phyloP scores from a whole-genome alignment of 257 asterid species.

The Ilex aquifolium region DNA sequence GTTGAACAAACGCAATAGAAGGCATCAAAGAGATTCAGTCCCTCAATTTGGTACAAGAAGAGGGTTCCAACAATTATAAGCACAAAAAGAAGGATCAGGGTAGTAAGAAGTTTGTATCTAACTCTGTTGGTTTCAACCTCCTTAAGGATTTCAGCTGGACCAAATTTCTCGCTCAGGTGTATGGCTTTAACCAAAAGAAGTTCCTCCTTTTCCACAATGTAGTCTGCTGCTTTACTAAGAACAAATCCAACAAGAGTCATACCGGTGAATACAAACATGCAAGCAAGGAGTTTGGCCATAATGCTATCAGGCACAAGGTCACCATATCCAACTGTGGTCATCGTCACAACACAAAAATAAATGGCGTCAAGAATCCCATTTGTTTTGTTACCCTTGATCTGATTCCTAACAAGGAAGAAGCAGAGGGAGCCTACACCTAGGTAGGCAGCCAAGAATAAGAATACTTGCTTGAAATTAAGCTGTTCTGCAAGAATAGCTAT shows the following conservation, averaged over 20 bases:
- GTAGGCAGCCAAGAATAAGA: constrained; percentile 43
- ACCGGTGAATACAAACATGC: constrained; percentile 81
- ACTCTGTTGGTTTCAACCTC: constrained; percentile 59
- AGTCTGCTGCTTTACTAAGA: constrained; percentile 81
- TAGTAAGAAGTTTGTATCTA: constrained; percentile 44
- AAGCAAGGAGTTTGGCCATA: constrained; percentile 68
- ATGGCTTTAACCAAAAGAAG: constrained; percentile 52
- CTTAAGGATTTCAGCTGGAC: constrained; percentile 37
- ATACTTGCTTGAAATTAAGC: constrained; percentile 35
- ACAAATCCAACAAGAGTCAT: constrained; percentile 63
- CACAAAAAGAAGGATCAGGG: constrained; percentile 31
- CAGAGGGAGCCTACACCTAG: constrained; percentile 50
- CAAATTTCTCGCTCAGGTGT: constrained; percentile 34
- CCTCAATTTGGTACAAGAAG: constrained; percentile 52
- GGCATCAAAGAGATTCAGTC: constrained; percentile 55
- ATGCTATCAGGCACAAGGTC: constrained; percentile 72
- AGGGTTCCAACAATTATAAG: constrained; percentile 49
- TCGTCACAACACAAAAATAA: constrained; percentile 88
- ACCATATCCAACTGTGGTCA: constrained; percentile 97
- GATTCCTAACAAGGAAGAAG: constrained; percentile 53
- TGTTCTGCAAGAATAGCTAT: constrained; percentile 19
- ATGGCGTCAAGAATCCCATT: constrained; percentile 68
- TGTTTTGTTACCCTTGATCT: constrained; percentile 57
- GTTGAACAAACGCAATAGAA: constrained; percentile 82
- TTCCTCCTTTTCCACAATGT: constrained; percentile 78